Base-by-base conservation (phyloP, 2,329 filamentous ascomycete genomes). In the Grosmannia huntii region DNA sequence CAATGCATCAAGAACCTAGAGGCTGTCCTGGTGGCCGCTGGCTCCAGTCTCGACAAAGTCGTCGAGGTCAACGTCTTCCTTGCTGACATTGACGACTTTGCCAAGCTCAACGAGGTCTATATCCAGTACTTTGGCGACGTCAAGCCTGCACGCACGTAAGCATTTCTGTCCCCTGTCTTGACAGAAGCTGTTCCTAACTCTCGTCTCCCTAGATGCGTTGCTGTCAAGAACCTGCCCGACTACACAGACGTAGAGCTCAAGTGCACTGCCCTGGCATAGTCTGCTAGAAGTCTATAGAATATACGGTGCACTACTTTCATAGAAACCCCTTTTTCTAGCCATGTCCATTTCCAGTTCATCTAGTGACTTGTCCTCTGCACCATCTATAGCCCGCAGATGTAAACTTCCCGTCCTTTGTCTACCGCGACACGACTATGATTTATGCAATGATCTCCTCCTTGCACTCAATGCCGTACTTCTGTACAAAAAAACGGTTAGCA, bases 21-120 rank as follows among this genome's bases (percentile, higher is more conserved):
- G 70, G 88, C 88, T 53, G 89, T 97, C 59, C 82, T 97, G 54
- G 80, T 83, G 60, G 89, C 85, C 66, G 90, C 90, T 23, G 89
- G 89, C 55, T 91, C 87, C 23, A 82, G 80, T 14, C 23, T 51
- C 49, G 49, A 51, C 23, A 87, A 84, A 72, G 85, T 96, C 55
- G 87, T 96, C 74, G 96, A 96, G 80, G 87, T 90, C 65, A 89
- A 85, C 69, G 86, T 96, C 69, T 96, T 96, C 80, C 76, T 97
- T 61, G 86, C 87, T 55, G 87, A 94, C 72, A 96, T 96, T 91
- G 82, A 79, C 61, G 80, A 92, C 74, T 97, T 96, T 69, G 84
- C 80, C 55, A 77, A 79, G 68, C 66, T 90, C 84, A 90, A 90
- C 71, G 78, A 79, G 65, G 79, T 85, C 54, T 90, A 89, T 67